Conservation (phyloP, 2,329 filamentous ascomycete species). For the Botryotinia globosa region DNA sequence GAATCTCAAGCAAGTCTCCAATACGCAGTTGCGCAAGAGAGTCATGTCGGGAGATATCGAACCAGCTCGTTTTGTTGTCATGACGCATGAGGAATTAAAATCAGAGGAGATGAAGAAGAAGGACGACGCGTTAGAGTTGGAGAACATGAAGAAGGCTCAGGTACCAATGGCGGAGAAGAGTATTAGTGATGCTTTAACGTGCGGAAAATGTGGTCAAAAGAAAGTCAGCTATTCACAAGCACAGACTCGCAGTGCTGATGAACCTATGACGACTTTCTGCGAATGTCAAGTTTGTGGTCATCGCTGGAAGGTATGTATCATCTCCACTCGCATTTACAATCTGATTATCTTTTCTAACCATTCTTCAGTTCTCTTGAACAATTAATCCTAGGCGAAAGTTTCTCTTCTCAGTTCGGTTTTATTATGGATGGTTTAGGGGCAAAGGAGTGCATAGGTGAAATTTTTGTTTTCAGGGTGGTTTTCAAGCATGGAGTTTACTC, state of each 20-base stretch:
- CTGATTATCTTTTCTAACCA: conserved; percentile 23
- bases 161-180: conserved; percentile 88
- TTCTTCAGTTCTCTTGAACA: conserved; percentile 37
- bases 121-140: conserved; percentile 74
- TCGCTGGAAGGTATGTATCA: conserved; percentile 63
- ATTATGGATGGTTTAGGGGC: conserved; percentile 38
- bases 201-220: conserved; percentile 87
- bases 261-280: conserved; percentile 81
- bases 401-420: conserved; percentile 27
- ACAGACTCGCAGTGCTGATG: conserved; percentile 92
- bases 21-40: conserved; percentile 70
- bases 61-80: conserved; percentile 72
- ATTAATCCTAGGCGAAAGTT: conserved; percentile 16
- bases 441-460: conserved; percentile 21
- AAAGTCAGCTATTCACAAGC: conserved; percentile 96
- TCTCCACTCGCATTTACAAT: neutral
- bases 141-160: conserved; percentile 98
- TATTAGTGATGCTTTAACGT: conserved; percentile 83
- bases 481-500: conserved; percentile 6
- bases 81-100: conserved; percentile 90
- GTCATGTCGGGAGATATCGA: conserved; percentile 74
- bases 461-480: conserved; percentile 4
- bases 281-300: conserved; percentile 68
- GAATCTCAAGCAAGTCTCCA: conserved; percentile 91
- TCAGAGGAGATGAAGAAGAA: conserved; percentile 75